Conservation (phyloP, 495 filamentous ascomycete genomes). For the Durotheca rogersii region DNA sequence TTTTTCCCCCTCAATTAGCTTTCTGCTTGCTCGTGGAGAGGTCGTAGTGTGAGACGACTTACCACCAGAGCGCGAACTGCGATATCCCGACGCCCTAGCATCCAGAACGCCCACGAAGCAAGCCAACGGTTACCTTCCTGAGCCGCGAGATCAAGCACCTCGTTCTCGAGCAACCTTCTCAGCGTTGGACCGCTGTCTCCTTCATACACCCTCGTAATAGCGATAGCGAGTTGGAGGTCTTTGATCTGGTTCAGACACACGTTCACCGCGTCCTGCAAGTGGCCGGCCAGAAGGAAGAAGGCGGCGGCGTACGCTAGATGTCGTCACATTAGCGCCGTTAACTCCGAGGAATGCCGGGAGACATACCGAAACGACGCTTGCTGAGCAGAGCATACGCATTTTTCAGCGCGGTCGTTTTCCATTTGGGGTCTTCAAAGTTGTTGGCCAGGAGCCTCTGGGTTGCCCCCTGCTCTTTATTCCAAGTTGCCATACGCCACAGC, state of each 20-base stretch:
- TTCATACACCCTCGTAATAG: slow-evolving; percentile 83
- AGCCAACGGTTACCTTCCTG: slow-evolving; percentile 89
- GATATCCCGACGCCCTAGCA: slow-evolving; percentile 78
- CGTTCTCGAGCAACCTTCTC: slow-evolving; percentile 72
- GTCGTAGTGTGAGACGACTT: slow-evolving; percentile 23
- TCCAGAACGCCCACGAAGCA: slow-evolving; percentile 94
- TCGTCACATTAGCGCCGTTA: slow-evolving; percentile 11
- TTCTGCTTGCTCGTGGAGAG: not conserved
- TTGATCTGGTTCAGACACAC: slow-evolving; percentile 81
- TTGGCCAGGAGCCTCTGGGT: slow-evolving; percentile 78
- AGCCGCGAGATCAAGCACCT: slow-evolving; percentile 74
- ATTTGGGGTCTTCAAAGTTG: slow-evolving; percentile 81
- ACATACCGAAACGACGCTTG: slow-evolving; percentile 79
- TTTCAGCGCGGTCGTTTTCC: slow-evolving; percentile 89
- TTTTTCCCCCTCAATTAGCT: slow-evolving; percentile 25
- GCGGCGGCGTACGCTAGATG: slow-evolving; percentile 84
- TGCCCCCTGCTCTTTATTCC: slow-evolving; percentile 80
- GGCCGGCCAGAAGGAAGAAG: slow-evolving; percentile 91
- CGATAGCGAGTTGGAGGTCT: slow-evolving; percentile 88
- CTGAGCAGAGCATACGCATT: slow-evolving; percentile 97
- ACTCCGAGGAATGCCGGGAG: not conserved
- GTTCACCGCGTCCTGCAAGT: slow-evolving; percentile 78
- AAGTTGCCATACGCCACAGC: slow-evolving; percentile 92
- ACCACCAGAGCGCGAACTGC: slow-evolving; percentile 82
- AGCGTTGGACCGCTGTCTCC: slow-evolving; percentile 80